Evolutionary conservation across 306 rosid genomes (phyloP), one percentile per base, ranked within the genome.

Genomic region (Citrullus mucosospermus): DNA sequence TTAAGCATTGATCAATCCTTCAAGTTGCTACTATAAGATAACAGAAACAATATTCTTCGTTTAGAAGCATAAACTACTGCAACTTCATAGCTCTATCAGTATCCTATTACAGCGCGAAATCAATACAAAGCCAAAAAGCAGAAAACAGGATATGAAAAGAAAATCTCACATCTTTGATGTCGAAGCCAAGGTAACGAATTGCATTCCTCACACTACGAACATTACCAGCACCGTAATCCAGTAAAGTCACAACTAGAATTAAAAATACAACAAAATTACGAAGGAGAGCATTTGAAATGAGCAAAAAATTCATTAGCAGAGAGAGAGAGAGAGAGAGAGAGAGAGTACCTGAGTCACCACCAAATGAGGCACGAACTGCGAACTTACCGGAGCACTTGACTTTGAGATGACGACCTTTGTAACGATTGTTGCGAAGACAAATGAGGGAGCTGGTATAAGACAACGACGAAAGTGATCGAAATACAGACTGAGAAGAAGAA

Each of bases 211-310:
- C 86, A 78, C 99, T 92, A 68, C 97, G 91, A 77, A 95, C 97
- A 78, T 92, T 95, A 61, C 97, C 99, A 82, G 97, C 97, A 60
- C 97, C 97, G 73, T 92, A 92, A 73, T 95, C 97, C 67, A 95
- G 97, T 74, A 95, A 77, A 79, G 99, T 95, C 77, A 95, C 99
- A 56, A 85, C 99, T 92, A 79, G 44, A 84, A 32, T 28, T 55
- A 16, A 9, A 46, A 74, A 1, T 1, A 56, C 77, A 11, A 17
- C 1, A 17, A 73, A 74, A 74, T 74, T 51, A 74, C 39, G 36
- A 77, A 2, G 71, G 20, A 74, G 39, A 22, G 72, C 22, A 53
- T 38, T 32, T 12, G 2, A 65, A 17, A 56, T 4, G 17, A 5
- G 3, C 65, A 39, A 59, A 12, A 20, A 20, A 4, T 20, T 59